Conservation (phyloP, 805 yeast genomes). For the Zygosaccharomyces lentus region DNA sequence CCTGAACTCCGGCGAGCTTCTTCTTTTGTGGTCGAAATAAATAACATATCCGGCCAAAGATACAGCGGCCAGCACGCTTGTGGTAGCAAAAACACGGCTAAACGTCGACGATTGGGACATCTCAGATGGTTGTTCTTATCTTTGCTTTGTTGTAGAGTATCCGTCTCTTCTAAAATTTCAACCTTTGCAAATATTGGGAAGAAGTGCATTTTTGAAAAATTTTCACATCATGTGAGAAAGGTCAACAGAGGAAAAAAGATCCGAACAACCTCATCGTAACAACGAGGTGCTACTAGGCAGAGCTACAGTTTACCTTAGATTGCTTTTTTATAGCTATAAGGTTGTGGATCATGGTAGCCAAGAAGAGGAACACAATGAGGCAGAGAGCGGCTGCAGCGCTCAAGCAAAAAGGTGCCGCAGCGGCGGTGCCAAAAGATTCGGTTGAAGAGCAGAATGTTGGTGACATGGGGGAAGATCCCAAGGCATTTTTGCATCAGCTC, state of each 20-base stretch:
- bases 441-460: neutral
- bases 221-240: constrained; percentile 12
- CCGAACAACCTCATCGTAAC: neutral
- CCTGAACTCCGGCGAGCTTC: constrained; percentile 79
- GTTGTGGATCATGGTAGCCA: constrained; percentile 37
- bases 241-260: neutral
- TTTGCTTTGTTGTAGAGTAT: neutral
- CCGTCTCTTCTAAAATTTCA: neutral
- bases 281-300: neutral
- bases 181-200: neutral
- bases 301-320: neutral
- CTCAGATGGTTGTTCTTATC: neutral
- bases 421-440: constrained; percentile 3
- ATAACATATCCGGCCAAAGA: constrained; percentile 69
- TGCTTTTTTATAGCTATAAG: neutral
- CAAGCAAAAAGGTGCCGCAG: constrained; percentile 7
- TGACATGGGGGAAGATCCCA: constrained; percentile 29
- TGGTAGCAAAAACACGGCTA: constrained; percentile 31
- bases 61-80: constrained; percentile 45
- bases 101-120: constrained; percentile 26
- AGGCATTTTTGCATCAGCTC: constrained; percentile 49
- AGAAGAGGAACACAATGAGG: constrained; percentile 46
- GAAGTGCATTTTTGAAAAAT: constrained; percentile 7
- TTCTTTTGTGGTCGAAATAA: constrained; percentile 90
- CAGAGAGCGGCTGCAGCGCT: constrained; percentile 36